A percentile compares a stretch with the other conserved stretches of the same genome.
These are phyloP conservation scores for Soucietia sequanensis DNA, from an alignment of 805 yeast genomes.

Conservation along the genomic window DNA sequence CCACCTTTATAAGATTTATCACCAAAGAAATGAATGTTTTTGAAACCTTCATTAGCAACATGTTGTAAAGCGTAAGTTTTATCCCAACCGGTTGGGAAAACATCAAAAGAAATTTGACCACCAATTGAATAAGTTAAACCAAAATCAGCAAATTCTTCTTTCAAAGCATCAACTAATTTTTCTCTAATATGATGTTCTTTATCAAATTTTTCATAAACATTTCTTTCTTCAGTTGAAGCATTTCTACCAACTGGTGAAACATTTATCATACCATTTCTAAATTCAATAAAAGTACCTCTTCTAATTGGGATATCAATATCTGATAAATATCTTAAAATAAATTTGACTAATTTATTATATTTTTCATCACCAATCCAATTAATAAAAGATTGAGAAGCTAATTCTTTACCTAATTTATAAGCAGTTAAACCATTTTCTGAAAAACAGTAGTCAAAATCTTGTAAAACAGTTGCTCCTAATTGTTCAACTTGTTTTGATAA, in stretches of 20 bases:
- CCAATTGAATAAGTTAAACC: constrained; percentile 96
- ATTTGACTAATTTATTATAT: constrained; percentile 85
- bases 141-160: constrained; percentile 76
- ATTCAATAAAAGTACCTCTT: constrained; percentile 98
- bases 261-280: constrained; percentile 99
- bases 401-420: constrained; percentile 82
- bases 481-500: constrained; percentile 94
- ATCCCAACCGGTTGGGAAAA: constrained; percentile 99
- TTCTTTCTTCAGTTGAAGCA: constrained; percentile 91
- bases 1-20: constrained; percentile 98
- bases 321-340: constrained; percentile 80
- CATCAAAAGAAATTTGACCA: constrained; percentile 98
- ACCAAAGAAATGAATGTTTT: constrained; percentile 94
- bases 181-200: constrained; percentile 77
- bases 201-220: constrained; percentile 86
- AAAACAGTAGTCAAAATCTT: constrained; percentile 92
- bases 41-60: constrained; percentile 80
- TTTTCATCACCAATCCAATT: constrained; percentile 93
- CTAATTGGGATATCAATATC: constrained; percentile 90
- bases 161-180: constrained; percentile 80
- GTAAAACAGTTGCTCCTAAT: constrained; percentile 74
- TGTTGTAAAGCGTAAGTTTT: constrained; percentile 97
- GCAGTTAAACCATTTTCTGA: constrained; percentile 98
- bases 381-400: constrained; percentile 93
- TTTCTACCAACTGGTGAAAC: constrained; percentile 98